Evolutionary conservation across 148 eudicot species (phyloP).

Genomic region (Spergularia bocconei): DNA sequence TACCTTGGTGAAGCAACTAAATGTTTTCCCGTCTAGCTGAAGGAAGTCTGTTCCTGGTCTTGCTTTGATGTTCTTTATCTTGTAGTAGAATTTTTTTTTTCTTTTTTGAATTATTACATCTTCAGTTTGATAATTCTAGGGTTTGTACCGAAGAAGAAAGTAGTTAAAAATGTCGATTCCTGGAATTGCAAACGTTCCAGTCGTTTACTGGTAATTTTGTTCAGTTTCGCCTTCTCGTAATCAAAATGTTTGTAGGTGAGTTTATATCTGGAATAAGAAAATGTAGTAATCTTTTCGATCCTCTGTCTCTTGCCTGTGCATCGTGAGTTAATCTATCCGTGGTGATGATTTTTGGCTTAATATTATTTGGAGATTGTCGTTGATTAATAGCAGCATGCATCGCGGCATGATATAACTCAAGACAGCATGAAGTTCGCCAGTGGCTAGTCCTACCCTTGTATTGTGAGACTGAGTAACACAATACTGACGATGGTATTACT

Average conservation of each 20-base stretch:
- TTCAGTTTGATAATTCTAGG: background rate
- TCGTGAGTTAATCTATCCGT: too few relatives aligned
- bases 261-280: background rate
- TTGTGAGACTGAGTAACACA: too few relatives aligned
- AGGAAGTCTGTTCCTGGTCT: background rate
- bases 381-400: too few relatives aligned
- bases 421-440: too few relatives aligned
- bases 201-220: background rate
- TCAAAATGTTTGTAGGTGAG: background rate
- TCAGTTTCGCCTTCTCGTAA: background rate
- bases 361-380: too few relatives aligned
- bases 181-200: background rate
- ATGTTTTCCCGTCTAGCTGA: background rate
- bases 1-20: background rate
- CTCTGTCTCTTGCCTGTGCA: too few relatives aligned
- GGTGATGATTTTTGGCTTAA: too few relatives aligned
- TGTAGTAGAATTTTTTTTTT: background rate
- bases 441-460: too few relatives aligned
- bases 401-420: too few relatives aligned
- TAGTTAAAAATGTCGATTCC: background rate
- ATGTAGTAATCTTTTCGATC: background rate
- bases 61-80: slow-evolving; percentile 1
- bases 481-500: too few relatives aligned
- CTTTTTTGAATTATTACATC: background rate
- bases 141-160: background rate